Evolutionary conservation across 768 basidiomycete species (phyloP).

Genomic region (Butyriboletus loyo): DNA sequence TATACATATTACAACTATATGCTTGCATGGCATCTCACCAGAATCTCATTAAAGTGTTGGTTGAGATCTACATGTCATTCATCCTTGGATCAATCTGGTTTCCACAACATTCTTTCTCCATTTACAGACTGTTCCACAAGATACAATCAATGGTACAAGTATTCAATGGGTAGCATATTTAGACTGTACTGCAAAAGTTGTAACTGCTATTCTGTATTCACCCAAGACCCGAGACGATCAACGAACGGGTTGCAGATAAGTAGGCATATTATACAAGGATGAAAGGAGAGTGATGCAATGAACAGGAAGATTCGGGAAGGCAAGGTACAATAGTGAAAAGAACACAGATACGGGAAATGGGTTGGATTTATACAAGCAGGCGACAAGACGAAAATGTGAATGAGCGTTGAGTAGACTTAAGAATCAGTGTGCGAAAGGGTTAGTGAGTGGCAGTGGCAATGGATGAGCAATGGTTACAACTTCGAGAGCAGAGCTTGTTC

Average conservation of each 20-base stretch:
- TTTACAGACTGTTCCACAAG: slow-evolving; percentile 23
- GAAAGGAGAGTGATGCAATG: neutral
- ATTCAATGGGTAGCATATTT: slow-evolving; percentile 5
- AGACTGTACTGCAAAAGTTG: slow-evolving; percentile 19
- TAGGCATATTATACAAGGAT: slow-evolving; percentile 16
- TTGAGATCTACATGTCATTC: neutral
- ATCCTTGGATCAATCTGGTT: neutral
- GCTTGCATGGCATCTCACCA: no score
- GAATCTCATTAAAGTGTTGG: neutral
- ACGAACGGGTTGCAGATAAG: neutral
- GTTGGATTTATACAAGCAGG: slow-evolving; percentile 6
- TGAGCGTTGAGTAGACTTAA: neutral
- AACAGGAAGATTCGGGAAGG: neutral
- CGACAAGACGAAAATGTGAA: neutral
- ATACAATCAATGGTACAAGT: slow-evolving; percentile 23
- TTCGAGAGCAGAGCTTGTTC: neutral
- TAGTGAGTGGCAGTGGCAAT: slow-evolving; percentile 1
- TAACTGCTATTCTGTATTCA: slow-evolving; percentile 4
- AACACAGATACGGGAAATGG: neutral
- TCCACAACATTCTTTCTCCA: slow-evolving; percentile 11
- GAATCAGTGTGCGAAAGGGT: neutral
- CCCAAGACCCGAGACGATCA: slow-evolving; percentile 11
- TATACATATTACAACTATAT: no score
- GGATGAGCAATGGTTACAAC: neutral
- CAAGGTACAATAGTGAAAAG: neutral